Evolutionary conservation across 768 basidiomycete species (phyloP).

Genomic region (Hygrocybe punicea): DNA sequence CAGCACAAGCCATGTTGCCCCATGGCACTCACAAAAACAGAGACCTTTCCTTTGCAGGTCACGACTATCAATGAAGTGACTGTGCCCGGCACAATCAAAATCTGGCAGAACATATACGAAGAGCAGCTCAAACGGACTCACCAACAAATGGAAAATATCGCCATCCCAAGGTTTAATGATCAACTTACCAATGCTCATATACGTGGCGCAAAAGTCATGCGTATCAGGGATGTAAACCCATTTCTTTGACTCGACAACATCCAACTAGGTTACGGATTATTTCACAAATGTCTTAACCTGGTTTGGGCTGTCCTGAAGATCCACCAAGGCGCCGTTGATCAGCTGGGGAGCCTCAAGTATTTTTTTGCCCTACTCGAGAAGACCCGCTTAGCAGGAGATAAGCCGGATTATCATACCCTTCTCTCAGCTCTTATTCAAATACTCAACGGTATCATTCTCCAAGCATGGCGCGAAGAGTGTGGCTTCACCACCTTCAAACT

Average conservation of each 20-base stretch:
- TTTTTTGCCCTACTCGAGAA: conserved; percentile 35
- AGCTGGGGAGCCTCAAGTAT: conserved; percentile 26
- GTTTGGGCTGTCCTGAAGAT: conserved; percentile 29
- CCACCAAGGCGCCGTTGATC: conserved; percentile 26
- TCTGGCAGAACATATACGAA: conserved; percentile 27
- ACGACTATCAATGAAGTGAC: conserved; percentile 32
- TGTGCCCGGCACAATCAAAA: conserved; percentile 24
- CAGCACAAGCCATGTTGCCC: conserved; percentile 15
- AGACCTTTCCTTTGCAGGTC: conserved; percentile 20
- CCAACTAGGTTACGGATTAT: conserved; percentile 28
- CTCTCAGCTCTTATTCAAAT: conserved; percentile 29
- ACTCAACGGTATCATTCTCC: conserved; percentile 30
- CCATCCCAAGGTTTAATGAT: conserved; percentile 28
- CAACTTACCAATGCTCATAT: conserved; percentile 29
- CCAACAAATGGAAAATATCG: conserved; percentile 10
- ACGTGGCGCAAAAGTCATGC: conserved; percentile 15
- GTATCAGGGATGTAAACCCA: conserved; percentile 16
- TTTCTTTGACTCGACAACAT: conserved; percentile 23
- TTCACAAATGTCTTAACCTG: conserved; percentile 36
- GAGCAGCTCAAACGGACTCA: conserved; percentile 17
- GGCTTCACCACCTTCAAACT: conserved; percentile 8
- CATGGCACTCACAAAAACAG: conserved; percentile 22
- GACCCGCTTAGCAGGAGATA: conserved; percentile 24
- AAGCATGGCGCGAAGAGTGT: conserved; percentile 28
- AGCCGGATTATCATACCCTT: conserved; percentile 37